These are phyloP conservation scores for Anastatica hierochuntica DNA, from an alignment of 345 rosid species.

Conservation along the genomic window DNA sequence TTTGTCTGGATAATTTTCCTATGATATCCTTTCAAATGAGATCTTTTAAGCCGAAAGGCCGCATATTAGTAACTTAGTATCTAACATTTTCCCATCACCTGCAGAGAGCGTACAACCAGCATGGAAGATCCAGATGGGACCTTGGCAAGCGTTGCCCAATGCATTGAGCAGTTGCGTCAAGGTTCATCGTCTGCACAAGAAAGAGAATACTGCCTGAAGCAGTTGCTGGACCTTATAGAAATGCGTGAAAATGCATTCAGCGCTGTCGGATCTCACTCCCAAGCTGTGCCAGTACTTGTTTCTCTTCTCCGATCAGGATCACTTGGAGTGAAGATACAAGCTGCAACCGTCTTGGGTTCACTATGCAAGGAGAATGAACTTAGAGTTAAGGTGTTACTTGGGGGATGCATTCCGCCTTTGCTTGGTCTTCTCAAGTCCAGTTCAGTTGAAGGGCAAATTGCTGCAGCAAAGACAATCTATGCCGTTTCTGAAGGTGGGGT, in stretches of 20 bases:
- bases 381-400: slow-evolving; percentile 92
- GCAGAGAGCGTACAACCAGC: slow-evolving; percentile 84
- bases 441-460: slow-evolving; percentile 93
- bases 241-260: slow-evolving; percentile 94
- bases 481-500: slow-evolving; percentile 98
- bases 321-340: slow-evolving; percentile 86
- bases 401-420: slow-evolving; percentile 99
- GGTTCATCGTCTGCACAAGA: slow-evolving; percentile 83
- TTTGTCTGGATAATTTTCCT: slow-evolving; percentile 1
- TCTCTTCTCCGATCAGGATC: slow-evolving; percentile 99
- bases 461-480: slow-evolving; percentile 90
- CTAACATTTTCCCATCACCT: slow-evolving; percentile 23
- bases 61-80: not conserved
- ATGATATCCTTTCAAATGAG: not conserved
- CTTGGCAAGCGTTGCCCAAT: slow-evolving; percentile 97
- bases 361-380: slow-evolving; percentile 98
- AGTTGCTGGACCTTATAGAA: slow-evolving; percentile 84
- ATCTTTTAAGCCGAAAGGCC: not conserved
- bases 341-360: slow-evolving; percentile 90
- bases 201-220: slow-evolving; percentile 79
- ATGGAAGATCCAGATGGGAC: slow-evolving; percentile 99
- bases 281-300: slow-evolving; percentile 99
- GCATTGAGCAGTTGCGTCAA: slow-evolving; percentile 94
- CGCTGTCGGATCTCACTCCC: slow-evolving; percentile 99
- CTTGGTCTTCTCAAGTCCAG: slow-evolving; percentile 96